Percentiles rank a stretch among this genome's conserved stretches.
phyloP scores from a whole-genome alignment of 305 asterid species.

The Ajuga reptans region DNA sequence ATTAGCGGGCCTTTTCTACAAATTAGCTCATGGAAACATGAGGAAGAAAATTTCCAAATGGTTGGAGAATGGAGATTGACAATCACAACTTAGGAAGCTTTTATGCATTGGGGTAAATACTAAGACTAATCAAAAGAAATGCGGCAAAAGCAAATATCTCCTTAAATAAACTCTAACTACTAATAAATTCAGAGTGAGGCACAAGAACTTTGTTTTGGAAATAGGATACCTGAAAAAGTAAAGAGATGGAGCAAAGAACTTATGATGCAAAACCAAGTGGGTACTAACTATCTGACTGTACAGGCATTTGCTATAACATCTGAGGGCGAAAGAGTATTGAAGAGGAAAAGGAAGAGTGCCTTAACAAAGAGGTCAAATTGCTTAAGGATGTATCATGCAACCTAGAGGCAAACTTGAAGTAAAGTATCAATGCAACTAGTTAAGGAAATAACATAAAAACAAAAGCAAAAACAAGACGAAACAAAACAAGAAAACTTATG shows the following conservation, averaged over 20 bases:
- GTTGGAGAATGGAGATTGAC: too few relatives aligned
- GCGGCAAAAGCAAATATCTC: too few relatives aligned
- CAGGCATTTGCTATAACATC: not conserved
- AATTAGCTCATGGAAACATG: not conserved
- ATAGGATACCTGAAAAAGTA: too few relatives aligned
- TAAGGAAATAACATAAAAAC: too few relatives aligned
- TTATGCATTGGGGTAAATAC: too few relatives aligned
- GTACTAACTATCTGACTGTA: not conserved
- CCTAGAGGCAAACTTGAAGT: slow-evolving; percentile 12
- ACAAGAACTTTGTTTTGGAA: too few relatives aligned
- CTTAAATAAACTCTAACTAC: too few relatives aligned
- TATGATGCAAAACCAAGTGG: not conserved
- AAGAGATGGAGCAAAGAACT: not conserved
- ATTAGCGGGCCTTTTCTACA: not conserved
- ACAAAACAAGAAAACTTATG: too few relatives aligned
- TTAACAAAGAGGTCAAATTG: not conserved
- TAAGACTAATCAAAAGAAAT: too few relatives aligned
- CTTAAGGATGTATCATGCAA: not conserved
- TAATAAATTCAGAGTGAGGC: too few relatives aligned
- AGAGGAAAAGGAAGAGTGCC: not conserved
- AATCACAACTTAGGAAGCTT: too few relatives aligned
- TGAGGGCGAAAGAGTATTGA: not conserved
- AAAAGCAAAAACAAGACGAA: too few relatives aligned
- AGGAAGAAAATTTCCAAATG: not conserved
- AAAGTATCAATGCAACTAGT: not conserved